Evolutionary conservation across 1,284 basidiomycete species (phyloP).

Genomic region (Melampsora americana): DNA sequence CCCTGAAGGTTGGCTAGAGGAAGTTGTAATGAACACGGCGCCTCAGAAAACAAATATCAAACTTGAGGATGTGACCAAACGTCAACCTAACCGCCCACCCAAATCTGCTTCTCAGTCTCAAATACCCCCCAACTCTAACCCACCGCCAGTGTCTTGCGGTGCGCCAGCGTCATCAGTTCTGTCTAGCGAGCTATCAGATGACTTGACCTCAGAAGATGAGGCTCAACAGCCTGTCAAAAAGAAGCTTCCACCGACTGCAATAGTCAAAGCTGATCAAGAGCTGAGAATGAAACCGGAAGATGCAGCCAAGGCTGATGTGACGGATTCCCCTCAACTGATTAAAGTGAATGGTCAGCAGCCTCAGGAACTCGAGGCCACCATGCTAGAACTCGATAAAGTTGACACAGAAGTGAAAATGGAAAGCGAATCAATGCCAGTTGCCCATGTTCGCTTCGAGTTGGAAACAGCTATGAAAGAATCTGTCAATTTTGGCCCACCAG

Average conservation of each 20-base stretch:
- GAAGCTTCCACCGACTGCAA: no score
- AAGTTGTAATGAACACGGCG: conserved; percentile 4
- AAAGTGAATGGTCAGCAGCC: no score
- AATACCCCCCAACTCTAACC: neutral
- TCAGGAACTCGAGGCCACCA: no score
- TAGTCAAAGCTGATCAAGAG: no score
- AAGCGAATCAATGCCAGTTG: no score
- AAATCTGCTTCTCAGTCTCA: conserved; percentile 1
- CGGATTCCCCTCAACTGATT: no score
- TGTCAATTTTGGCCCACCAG: no score
- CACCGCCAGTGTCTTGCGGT: neutral
- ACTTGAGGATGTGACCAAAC: neutral
- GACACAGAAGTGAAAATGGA: no score
- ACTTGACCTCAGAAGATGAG: conserved; percentile 33
- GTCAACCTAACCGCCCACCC: neutral
- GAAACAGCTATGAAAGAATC: no score
- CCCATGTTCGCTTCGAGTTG: no score
- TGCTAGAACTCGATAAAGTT: no score
- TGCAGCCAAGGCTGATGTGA: no score
- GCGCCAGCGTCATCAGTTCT: conserved; percentile 12
- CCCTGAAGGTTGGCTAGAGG: conserved; percentile 34
- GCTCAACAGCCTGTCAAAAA: neutral
- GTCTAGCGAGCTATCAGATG: conserved; percentile 32
- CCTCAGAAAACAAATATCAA: neutral
- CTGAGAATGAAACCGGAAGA: neutral